phyloP scores from a whole-genome alignment of 805 yeast genomes.

The Candida cerambycidarum region DNA sequence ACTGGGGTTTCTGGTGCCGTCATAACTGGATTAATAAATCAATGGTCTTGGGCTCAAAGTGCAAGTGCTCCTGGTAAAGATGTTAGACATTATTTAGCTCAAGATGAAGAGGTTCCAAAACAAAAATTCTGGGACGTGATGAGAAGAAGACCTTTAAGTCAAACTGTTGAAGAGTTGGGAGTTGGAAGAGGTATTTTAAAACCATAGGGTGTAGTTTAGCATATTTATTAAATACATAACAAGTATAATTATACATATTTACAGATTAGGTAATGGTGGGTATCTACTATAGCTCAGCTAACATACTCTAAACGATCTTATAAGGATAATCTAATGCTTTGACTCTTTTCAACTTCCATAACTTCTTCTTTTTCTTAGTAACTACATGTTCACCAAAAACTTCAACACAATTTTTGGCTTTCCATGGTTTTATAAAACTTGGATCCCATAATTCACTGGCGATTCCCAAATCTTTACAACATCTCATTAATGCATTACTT shows the following conservation, averaged over 20 bases:
- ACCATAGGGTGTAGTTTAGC: slow-evolving; percentile 21
- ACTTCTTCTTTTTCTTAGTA: slow-evolving; percentile 81
- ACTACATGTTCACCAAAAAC: slow-evolving; percentile 81
- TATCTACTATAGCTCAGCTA: no score
- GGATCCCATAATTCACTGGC: slow-evolving; percentile 99
- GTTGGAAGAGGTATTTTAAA: slow-evolving; percentile 59
- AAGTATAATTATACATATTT: slow-evolving; percentile 1
- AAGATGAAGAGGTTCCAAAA: slow-evolving; percentile 32
- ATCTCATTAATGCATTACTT: slow-evolving; percentile 94
- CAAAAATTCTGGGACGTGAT: slow-evolving; percentile 76
- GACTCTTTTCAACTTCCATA: slow-evolving; percentile 84
- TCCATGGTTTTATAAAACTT: slow-evolving; percentile 63
- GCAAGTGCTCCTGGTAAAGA: slow-evolving; percentile 38
- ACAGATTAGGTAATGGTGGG: slow-evolving; percentile 1
- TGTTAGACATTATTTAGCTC: slow-evolving; percentile 40
- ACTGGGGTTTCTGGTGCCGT: slow-evolving; percentile 42
- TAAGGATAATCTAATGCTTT: slow-evolving; percentile 85
- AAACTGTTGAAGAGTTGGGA: slow-evolving; percentile 75
- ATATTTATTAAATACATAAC: slow-evolving; percentile 5
- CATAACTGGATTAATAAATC: slow-evolving; percentile 37
- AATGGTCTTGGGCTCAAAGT: slow-evolving; percentile 42
- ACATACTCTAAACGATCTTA: no score
- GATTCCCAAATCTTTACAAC: slow-evolving; percentile 95
- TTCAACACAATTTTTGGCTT: slow-evolving; percentile 61
- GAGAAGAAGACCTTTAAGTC: slow-evolving; percentile 78